A percentile compares a stretch with the other conserved stretches of the same genome.
These are phyloP conservation scores for Circinella minor DNA, from an alignment of 371 early-diverging fungal species.

Conservation along the genomic window DNA sequence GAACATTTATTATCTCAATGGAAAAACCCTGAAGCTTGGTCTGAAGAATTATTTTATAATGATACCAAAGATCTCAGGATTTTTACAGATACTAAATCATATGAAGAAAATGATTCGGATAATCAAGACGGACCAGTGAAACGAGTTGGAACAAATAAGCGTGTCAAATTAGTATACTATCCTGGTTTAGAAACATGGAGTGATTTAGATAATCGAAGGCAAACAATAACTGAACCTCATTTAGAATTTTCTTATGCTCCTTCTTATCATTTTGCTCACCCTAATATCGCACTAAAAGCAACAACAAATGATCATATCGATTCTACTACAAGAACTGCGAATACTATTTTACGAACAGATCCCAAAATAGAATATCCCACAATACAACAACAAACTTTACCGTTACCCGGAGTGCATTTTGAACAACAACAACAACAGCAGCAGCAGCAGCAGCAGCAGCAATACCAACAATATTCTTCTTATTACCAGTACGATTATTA, in stretches of 20 bases:
- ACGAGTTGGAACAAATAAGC: constrained; percentile 1
- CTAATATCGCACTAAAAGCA: background rate
- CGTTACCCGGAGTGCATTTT: background rate
- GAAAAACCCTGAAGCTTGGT: background rate
- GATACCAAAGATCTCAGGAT: constrained; percentile 6
- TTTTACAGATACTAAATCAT: background rate
- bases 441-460: too few species aligned
- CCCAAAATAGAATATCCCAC: too few species aligned
- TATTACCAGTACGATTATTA: constrained; percentile 4
- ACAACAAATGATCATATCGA: background rate
- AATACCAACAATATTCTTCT: too few species aligned
- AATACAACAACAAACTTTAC: background rate
- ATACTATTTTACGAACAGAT: background rate
- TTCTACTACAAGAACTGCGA: background rate
- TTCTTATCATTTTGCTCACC: background rate
- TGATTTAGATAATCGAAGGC: background rate
- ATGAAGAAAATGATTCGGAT: background rate
- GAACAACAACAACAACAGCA: background rate
- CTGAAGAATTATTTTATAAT: background rate
- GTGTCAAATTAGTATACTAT: constrained; percentile 14
- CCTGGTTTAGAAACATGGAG: background rate
- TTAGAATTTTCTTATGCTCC: background rate
- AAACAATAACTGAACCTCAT: background rate
- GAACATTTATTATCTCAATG: background rate
- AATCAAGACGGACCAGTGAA: background rate